Percentiles rank a stretch among this genome's conserved stretches.
These are phyloP conservation scores for Mucor plumbeus DNA, from an alignment of 371 early-diverging fungal genomes.

Conservation along the genomic window DNA sequence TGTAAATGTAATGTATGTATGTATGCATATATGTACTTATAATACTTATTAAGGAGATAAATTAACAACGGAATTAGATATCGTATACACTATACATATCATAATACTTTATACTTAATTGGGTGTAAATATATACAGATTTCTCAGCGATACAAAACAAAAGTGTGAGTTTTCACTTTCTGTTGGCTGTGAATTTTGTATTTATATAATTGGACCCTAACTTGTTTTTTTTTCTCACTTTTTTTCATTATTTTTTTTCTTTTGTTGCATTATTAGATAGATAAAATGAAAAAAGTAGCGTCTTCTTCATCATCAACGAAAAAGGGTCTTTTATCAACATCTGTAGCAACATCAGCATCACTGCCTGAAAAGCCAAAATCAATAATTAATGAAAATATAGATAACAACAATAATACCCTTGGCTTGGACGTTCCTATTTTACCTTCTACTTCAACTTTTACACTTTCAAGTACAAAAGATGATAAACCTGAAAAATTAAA, in stretches of 20 bases:
- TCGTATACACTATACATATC: not conserved
- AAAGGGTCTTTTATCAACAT: not conserved
- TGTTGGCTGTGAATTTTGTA: conserved; percentile 2
- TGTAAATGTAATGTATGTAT: not conserved
- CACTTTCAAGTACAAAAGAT: conserved; percentile 43
- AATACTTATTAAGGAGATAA: not conserved
- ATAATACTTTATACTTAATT: not conserved
- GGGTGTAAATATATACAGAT: no score
- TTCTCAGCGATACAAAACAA: no score
- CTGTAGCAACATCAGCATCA: not conserved
- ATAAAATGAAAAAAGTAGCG: not conserved
- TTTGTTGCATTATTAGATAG: not conserved
- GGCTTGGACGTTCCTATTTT: conserved; percentile 38
- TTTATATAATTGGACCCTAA: not conserved
- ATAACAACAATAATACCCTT: not conserved
- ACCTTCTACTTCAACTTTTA: conserved; percentile 49
- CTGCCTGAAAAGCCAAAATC: not conserved
- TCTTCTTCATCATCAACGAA: conserved; percentile 1
- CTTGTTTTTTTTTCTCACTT: not conserved
- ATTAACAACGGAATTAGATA: not conserved
- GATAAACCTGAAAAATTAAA: conserved; percentile 61
- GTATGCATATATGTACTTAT: no score
- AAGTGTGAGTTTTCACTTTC: no score
- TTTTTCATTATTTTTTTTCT: not conserved
- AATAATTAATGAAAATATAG: not conserved